Evolutionary conservation across 2,329 filamentous ascomycete genomes (phyloP).

Genomic region (Cyphellophora attinorum): DNA sequence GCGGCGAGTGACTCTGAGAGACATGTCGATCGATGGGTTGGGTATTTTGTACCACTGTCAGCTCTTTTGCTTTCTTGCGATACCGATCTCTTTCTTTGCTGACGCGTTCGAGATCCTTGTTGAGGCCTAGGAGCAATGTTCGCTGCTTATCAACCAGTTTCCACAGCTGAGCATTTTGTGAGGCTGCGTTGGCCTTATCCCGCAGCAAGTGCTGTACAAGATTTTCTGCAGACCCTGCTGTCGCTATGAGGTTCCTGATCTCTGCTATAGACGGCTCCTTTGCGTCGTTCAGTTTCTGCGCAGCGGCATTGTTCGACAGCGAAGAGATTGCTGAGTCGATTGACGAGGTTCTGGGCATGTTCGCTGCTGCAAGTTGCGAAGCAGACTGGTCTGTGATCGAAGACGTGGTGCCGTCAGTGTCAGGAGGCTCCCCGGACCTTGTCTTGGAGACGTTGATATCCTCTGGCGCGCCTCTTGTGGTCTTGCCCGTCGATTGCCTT

Average conservation of each 20-base stretch:
- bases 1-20: background rate
- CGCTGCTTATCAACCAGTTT: constrained; percentile 92
- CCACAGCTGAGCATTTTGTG: constrained; percentile 91
- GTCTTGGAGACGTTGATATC: too few species aligned
- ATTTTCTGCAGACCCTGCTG: constrained; percentile 80
- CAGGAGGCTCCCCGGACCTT: too few species aligned
- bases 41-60: constrained; percentile 19
- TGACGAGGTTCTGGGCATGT: constrained; percentile 64
- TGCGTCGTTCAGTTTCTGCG: constrained; percentile 46
- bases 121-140: constrained; percentile 83
- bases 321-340: constrained; percentile 89
- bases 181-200: constrained; percentile 79
- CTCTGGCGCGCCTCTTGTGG: too few species aligned
- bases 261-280: constrained; percentile 57
- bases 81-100: constrained; percentile 94
- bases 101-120: constrained; percentile 84
- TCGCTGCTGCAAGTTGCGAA: constrained; percentile 23
- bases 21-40: background rate
- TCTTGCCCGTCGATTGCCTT: too few species aligned
- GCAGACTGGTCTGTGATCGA: too few species aligned
- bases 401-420: too few species aligned
- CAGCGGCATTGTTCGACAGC: constrained; percentile 50
- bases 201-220: constrained; percentile 81
- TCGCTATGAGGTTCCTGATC: constrained; percentile 66
- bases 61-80: constrained; percentile 78